Conservation (phyloP, 2,329 filamentous ascomycete species). For the Ustulina deusta region DNA sequence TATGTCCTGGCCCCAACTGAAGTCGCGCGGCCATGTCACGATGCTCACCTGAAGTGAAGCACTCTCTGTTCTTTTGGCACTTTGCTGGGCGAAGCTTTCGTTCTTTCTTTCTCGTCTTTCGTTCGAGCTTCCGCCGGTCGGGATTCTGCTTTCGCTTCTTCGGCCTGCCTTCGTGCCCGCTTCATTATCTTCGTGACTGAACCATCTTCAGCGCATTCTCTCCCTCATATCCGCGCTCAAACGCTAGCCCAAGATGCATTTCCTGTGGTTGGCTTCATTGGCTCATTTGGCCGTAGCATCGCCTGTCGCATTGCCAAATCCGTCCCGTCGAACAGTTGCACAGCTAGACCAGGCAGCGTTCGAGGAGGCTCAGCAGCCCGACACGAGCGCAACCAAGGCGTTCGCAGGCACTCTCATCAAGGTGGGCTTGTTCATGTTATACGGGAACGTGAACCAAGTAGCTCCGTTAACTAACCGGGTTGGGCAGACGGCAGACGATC, state of each 20-base stretch:
- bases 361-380: conserved; percentile 57
- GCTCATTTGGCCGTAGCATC: conserved; percentile 35
- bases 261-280: conserved; percentile 29
- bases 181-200: conserved; percentile 16
- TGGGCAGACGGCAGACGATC: conserved; percentile 54
- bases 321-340: conserved; percentile 47
- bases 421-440: conserved; percentile 41
- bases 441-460: neutral
- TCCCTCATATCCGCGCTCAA: neutral
- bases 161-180: neutral
- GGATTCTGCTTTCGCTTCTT: conserved; percentile 24
- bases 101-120: conserved; percentile 23
- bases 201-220: conserved; percentile 15
- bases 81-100: conserved; percentile 24
- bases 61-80: neutral
- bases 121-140: conserved; percentile 36
- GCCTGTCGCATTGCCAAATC: conserved; percentile 24
- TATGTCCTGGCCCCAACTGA: conserved; percentile 21
- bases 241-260: conserved; percentile 15
- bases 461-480: conserved; percentile 23
- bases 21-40: conserved; percentile 20
- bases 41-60: conserved; percentile 15
- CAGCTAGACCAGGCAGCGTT: conserved; percentile 55
- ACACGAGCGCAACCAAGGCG: conserved; percentile 57
- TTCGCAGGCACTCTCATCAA: conserved; percentile 56